Conservation (phyloP, 345 rosid species). For the Geranium rotundifolium region DNA sequence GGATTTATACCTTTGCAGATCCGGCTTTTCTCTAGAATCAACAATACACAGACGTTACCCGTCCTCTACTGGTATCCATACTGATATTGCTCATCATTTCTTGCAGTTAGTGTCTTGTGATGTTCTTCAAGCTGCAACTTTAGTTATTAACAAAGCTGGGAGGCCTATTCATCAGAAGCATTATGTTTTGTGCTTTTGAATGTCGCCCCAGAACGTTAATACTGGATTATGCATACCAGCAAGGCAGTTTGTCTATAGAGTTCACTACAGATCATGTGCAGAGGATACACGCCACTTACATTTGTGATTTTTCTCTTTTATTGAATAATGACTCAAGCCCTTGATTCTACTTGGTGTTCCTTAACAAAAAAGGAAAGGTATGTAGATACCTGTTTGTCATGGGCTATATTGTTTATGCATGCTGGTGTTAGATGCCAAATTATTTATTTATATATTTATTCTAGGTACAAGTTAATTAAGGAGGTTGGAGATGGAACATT, state of each 20-base stretch:
- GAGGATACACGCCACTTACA: background rate
- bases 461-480: conserved; percentile 24
- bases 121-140: conserved; percentile 26
- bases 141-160: conserved; percentile 34
- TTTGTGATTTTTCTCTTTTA: background rate
- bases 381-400: background rate
- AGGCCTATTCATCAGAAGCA: conserved; percentile 29
- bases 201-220: conserved; percentile 10
- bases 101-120: conserved; percentile 20
- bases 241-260: background rate
- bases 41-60: too few relatives aligned
- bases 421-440: background rate
- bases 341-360: background rate
- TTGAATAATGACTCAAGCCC: conserved; percentile 10
- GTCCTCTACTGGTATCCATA: too few relatives aligned
- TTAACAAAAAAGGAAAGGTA: conserved; percentile 9
- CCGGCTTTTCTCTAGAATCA: too few relatives aligned
- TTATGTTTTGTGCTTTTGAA: conserved; percentile 13
- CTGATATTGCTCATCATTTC: conserved; percentile 12
- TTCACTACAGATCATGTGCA: conserved; percentile 1
- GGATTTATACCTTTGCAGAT: too few relatives aligned
- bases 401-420: background rate
- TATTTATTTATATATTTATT: background rate
- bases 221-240: too few relatives aligned
- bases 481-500: conserved; percentile 93